Base-by-base conservation (phyloP, 2,329 filamentous ascomycete genomes). In the Ascochyta rabiei region DNA sequence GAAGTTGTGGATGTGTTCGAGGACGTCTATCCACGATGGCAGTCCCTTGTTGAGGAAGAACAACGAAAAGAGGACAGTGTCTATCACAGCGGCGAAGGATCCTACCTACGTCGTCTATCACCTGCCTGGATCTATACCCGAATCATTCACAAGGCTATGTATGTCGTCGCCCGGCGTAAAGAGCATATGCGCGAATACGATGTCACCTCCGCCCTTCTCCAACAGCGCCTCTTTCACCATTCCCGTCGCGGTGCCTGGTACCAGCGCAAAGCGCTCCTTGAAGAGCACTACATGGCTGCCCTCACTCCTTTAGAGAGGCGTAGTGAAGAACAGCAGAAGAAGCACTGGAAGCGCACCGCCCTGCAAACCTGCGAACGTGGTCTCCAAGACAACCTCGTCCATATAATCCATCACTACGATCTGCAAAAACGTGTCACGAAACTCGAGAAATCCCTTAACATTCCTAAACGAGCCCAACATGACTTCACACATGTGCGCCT, bases 111-210 rank as follows among this genome's bases (percentile, higher is more conserved):
- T 39, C 87, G 93, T 0, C 93, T 99, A 62, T 96, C 89, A 1
- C 91, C 93, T 0, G 93, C 89, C 0, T 96, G 96, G 83, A 89
- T 96, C 0, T 97, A 96, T 66, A 98, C 95, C 0, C 84, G 95
- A 10, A 92, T 99, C 56, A 82, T 96, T 3, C 92, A 97, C 76
- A 98, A 98, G 73, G 89, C 89, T 3, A 85, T 89, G 0, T 84
- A 87, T 52, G 86, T 92, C 0, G 82, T 96, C 15, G 92, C 89
- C 0, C 88, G 91, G 24, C 85, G 93, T 58, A 97, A 96, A 69
- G 81, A 92, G 42, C 86, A 98, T 71, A 80, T 81, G 50, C 84
- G 85, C 23, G 95, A 99, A 69, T 87, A 97, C 68, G 77, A 81
- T 2, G 77, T 96, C 0, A 77, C 96, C 1, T 81, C 77, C 0